Evolutionary conservation across 2,329 filamentous ascomycete species (phyloP), one percentile per base, ranked within the genome.

Genomic region (Stromatinia cepivora): DNA sequence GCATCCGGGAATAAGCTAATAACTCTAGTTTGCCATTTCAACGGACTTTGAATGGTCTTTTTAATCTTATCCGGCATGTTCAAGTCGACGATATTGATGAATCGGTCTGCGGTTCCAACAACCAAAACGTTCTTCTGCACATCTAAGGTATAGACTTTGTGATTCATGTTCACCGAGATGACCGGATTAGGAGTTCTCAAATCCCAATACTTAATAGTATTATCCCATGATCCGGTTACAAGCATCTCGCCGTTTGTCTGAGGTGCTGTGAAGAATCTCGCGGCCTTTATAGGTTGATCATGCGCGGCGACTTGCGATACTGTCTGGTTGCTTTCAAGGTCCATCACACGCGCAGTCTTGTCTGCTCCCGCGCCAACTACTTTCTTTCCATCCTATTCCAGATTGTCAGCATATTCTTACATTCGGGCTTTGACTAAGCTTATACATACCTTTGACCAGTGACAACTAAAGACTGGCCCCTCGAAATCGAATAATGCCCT

Each of bases 21-120:
- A 17, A 96, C 93, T 70, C 94, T 86, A 1, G 95, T 99, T 85
- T 99, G 95, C 93, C 94, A 99, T 83, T 99, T 99, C 57, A 99
- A 86, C 4, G 95, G 95, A 78, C 93, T 97, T 81, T 97, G 93
- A 64, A 97, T 86, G 13, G 92, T 94, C 86, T 99, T 99, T 87
- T 97, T 97, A 81, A 97, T 93, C 76, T 92, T 93, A 66, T 87
- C 88, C 5, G 95, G 95, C 71, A 96, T 90, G 78, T 91, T 90
- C 68, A 99, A 87, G 81, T 97, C 93, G 81, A 99, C 85, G 72
- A 99, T 90, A 80, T 98, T 94, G 84, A 99, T 97, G 81, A 96
- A 97, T 71, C 95, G 89, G 78, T 99, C 95, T 17, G 95, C 95
- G 0, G 94, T 98, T 72, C 92, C 95, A 69, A 97, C 85, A 28